Evolutionary conservation across 1,284 basidiomycete genomes (phyloP), one percentile per base, ranked within the genome.

Genomic region (Pyrrhoderma noxium): DNA sequence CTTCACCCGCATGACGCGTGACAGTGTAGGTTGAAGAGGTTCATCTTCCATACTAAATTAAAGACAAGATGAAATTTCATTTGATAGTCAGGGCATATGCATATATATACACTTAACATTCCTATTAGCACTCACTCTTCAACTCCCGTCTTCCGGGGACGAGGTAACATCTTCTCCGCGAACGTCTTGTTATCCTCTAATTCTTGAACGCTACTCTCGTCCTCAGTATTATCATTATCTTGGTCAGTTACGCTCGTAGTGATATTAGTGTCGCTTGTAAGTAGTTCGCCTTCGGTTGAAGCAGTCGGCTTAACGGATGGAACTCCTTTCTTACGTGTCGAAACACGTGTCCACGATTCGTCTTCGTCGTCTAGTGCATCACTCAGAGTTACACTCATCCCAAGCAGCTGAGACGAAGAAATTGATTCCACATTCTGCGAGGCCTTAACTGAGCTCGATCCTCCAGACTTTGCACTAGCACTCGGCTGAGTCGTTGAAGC

Each of bases 1-100:
- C 54, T 72, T 72, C 2, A 85, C 73, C 11, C 79, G 79, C 70
- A 84, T 76, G 45, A 86, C 81, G 34, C 80, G 78, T 8, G 79
- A 67, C 7, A 79, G 46, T 2, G 71, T 66, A 2, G 79, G 77
- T 55, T 76, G 64, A 59, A 82, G 76, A 2, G 82, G 69, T 18
- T 70, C 71, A 57, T 80, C 76, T 43, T 83, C 68, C 75, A 83
- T 79, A 59, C 84, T 87, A 58, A 48, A 49, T 13, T 37, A 52
- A 55, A 59, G 40, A 47, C 43, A 46, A 51, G 38, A 47, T 22
- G 42, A 51, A 45, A n/a, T n/a, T n/a, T n/a, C 42, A 56, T 23
- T 40, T 38, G 27, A 11, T 14, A 35, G 41, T 18, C 55, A 36
- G 21, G n/a, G 39, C 37, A 35, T 50, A 61, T 55, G 43, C 48